These are phyloP conservation scores for Psophocarpus tetragonolobus DNA, from an alignment of 306 rosid genomes.

Conservation along the genomic window DNA sequence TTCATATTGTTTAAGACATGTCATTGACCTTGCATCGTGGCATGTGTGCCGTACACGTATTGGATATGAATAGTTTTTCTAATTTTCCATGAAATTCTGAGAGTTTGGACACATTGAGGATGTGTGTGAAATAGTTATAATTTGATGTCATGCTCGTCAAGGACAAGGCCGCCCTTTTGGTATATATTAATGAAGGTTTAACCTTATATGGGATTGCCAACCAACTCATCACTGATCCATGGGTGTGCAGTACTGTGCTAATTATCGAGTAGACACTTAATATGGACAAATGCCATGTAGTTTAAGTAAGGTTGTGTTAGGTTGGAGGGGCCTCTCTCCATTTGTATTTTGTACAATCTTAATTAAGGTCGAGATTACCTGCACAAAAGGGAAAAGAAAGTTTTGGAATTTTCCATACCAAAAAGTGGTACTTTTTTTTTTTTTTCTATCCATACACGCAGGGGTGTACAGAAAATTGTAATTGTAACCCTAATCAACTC, in stretches of 20 bases:
- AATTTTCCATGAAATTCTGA: slow-evolving; percentile 26
- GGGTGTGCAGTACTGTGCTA: slow-evolving; percentile 27
- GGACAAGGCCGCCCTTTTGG: slow-evolving; percentile 23
- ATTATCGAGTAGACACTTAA: slow-evolving; percentile 4
- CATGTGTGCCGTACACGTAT: slow-evolving; percentile 64
- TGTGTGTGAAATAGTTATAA: slow-evolving; percentile 7
- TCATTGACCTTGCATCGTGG: slow-evolving; percentile 16
- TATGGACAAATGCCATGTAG: slow-evolving; percentile 22
- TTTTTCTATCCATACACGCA: too few relatives aligned
- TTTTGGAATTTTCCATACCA: slow-evolving; percentile 37
- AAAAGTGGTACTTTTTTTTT: background rate
- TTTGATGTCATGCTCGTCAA: background rate
- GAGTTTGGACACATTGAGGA: slow-evolving; percentile 10
- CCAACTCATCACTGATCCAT: slow-evolving; percentile 16
- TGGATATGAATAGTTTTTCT: slow-evolving; percentile 21
- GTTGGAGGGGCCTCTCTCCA: slow-evolving; percentile 30
- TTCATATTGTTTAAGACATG: background rate
- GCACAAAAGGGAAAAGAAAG: slow-evolving; percentile 19
- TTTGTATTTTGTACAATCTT: background rate
- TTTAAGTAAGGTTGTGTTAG: slow-evolving; percentile 4
- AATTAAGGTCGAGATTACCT: slow-evolving; percentile 36
- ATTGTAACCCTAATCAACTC: too few relatives aligned
- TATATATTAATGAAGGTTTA: slow-evolving; percentile 36
- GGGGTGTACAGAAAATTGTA: too few relatives aligned
- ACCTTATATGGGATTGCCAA: slow-evolving; percentile 9